Percentiles rank a stretch among this genome's conserved stretches.
phyloP scores from a whole-genome alignment of 768 basidiomycete species.

The Xerocomellus chrysenteron region DNA sequence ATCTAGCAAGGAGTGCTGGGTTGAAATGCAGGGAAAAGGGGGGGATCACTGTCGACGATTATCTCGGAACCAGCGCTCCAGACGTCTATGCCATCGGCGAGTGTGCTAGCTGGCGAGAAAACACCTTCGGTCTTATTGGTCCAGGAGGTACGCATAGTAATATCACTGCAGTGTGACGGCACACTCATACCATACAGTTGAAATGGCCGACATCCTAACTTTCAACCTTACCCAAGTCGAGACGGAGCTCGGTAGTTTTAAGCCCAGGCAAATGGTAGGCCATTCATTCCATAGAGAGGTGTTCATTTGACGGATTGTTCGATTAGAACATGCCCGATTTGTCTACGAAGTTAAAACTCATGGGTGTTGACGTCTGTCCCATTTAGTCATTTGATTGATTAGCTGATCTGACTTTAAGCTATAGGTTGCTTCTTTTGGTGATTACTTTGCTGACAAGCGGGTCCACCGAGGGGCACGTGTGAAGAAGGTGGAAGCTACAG shows the following conservation, averaged over 20 bases:
- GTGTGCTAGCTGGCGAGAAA: slow-evolving; percentile 66
- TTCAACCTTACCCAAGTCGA: slow-evolving; percentile 66
- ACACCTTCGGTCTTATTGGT: slow-evolving; percentile 72
- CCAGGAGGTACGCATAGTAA: slow-evolving; percentile 47
- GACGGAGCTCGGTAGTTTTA: slow-evolving; percentile 40
- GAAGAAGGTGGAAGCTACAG: background rate
- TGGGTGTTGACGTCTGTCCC: slow-evolving; percentile 51
- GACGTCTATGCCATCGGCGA: slow-evolving; percentile 76
- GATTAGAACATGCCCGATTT: slow-evolving; percentile 57
- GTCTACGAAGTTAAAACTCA: slow-evolving; percentile 63
- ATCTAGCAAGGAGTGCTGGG: slow-evolving; percentile 54
- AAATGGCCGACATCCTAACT: slow-evolving; percentile 74
- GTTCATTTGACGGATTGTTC: background rate
- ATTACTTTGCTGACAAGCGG: slow-evolving; percentile 63
- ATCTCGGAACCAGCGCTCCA: slow-evolving; percentile 52
- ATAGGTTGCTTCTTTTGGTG: slow-evolving; percentile 67
- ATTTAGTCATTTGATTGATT: background rate
- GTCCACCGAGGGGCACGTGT: slow-evolving; percentile 11
- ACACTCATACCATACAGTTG: slow-evolving; percentile 32
- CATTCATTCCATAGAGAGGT: background rate
- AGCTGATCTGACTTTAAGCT: background rate
- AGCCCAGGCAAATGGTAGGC: slow-evolving; percentile 44
- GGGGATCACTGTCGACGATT: slow-evolving; percentile 59
- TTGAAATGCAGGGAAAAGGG: slow-evolving; percentile 49
- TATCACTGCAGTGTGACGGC: no score